A percentile compares a stretch with the other conserved stretches of the same genome.
Evolutionary conservation across 495 filamentous ascomycete species (phyloP).

Genomic region (Copromyces sp.): DNA sequence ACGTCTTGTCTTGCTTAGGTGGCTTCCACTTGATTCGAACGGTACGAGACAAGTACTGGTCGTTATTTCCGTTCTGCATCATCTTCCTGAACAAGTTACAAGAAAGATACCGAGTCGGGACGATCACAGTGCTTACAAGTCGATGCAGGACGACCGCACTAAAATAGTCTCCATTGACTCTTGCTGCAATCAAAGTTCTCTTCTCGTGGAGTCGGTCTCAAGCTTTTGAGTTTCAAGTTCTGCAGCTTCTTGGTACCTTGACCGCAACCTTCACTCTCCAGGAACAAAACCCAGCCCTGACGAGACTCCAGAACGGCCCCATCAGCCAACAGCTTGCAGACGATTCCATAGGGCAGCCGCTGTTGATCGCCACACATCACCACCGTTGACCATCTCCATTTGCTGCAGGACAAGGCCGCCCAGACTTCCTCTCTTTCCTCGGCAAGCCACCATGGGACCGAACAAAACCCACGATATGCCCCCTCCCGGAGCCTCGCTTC

Average conservation of each 20-base stretch:
- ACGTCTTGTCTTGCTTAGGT: background rate
- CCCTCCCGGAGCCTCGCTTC: slow-evolving; percentile 4
- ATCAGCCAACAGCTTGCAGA: background rate
- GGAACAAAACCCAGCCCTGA: background rate
- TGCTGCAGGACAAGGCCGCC: background rate
- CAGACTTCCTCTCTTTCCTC: background rate
- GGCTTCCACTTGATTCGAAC: background rate
- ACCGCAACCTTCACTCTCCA: background rate
- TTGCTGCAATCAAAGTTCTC: background rate
- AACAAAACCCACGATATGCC: slow-evolving; percentile 4
- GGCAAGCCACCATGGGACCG: slow-evolving; percentile 7
- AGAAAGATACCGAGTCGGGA: background rate
- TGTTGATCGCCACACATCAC: background rate
- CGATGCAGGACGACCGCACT: background rate
- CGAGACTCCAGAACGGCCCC: slow-evolving; percentile 3
- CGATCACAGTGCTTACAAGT: background rate
- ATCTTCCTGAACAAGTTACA: background rate
- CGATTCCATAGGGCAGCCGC: background rate
- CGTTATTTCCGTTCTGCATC: background rate
- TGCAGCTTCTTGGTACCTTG: background rate
- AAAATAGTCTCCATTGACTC: background rate
- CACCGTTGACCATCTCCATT: background rate
- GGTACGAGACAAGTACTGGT: background rate
- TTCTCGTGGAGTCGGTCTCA: background rate
- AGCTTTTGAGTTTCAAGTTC: background rate